Evolutionary conservation across 2,329 filamentous ascomycete species (phyloP).

Genomic region (Acrocalymma vagum): DNA sequence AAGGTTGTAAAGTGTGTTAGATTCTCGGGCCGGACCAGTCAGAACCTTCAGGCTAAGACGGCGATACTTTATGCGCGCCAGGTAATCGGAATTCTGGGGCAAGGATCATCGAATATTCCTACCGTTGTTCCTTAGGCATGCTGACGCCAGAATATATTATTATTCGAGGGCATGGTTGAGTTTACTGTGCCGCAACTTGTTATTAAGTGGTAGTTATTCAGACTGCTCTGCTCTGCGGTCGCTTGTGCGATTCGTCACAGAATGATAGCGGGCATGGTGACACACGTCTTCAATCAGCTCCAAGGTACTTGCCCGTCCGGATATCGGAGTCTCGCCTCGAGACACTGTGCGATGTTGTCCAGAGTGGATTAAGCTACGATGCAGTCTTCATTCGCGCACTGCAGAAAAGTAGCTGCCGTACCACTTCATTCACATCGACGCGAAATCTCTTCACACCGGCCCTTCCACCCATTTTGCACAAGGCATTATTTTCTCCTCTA

Average conservation of each 20-base stretch:
- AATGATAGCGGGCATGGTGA: too few relatives aligned
- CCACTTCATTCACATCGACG: too few relatives aligned
- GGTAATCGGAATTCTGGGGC: constrained; percentile 1
- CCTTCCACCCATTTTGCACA: too few relatives aligned
- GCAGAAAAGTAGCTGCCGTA: too few relatives aligned
- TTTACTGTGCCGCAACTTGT: constrained; percentile 13
- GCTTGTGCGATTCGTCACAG: not conserved
- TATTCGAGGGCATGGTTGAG: not conserved
- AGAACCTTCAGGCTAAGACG: constrained; percentile 25
- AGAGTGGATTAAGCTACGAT: too few relatives aligned
- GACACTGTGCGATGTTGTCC: too few relatives aligned
- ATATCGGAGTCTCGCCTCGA: too few relatives aligned
- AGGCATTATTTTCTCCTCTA: too few relatives aligned
- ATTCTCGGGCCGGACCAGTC: constrained; percentile 18
- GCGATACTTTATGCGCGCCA: constrained; percentile 20
- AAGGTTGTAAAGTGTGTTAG: constrained; percentile 15
- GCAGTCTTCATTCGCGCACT: too few relatives aligned
- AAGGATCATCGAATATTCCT: constrained; percentile 9
- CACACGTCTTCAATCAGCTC: too few relatives aligned
- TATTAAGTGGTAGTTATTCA: not conserved
- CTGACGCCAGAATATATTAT: constrained; percentile 8
- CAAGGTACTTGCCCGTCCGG: too few relatives aligned
- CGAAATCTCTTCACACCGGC: too few relatives aligned
- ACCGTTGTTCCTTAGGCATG: constrained; percentile 1
- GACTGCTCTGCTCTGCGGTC: not conserved